These are phyloP conservation scores for Delitschia confertaspora DNA, from an alignment of 495 filamentous ascomycete genomes.

Conservation along the genomic window DNA sequence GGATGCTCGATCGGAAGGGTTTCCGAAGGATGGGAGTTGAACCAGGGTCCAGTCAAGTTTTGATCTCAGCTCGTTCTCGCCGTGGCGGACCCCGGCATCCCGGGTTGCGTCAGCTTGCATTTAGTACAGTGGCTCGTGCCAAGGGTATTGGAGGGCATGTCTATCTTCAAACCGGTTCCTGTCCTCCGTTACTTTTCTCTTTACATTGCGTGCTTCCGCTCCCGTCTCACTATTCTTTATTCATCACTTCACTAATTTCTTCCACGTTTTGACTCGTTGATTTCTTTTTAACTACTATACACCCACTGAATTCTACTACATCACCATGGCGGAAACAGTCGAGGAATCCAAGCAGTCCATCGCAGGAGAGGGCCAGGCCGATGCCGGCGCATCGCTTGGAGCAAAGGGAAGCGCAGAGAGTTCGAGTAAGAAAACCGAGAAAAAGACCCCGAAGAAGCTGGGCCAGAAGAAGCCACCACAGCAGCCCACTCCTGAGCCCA, in stretches of 20 bases:
- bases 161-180: conserved; percentile 28
- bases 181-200: conserved; percentile 17
- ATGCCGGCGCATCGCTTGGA: conserved; percentile 28
- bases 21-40: not conserved
- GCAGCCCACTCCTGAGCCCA: conserved; percentile 35
- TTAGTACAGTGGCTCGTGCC: conserved; percentile 11
- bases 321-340: conserved; percentile 30
- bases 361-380: conserved; percentile 32
- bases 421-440: conserved; percentile 33
- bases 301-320: not conserved
- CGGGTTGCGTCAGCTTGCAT: conserved; percentile 14
- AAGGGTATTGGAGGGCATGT: too few species aligned
- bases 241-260: not conserved
- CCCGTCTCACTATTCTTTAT: not conserved
- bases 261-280: not conserved
- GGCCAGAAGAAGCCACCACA: conserved; percentile 34
- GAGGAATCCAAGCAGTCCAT: conserved; percentile 33
- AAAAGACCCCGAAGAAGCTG: conserved; percentile 37
- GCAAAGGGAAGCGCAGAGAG: conserved; percentile 25
- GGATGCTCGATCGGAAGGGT: not conserved
- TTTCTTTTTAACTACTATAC: not conserved
- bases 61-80: not conserved
- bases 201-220: conserved; percentile 11
- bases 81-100: conserved; percentile 7
- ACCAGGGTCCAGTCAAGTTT: conserved; percentile 24